Percentiles rank a stretch among this genome's conserved stretches.
Conservation (phyloP, 371 early-diverging fungal species). For the Batrachochytrium dendrobatidis region DNA sequence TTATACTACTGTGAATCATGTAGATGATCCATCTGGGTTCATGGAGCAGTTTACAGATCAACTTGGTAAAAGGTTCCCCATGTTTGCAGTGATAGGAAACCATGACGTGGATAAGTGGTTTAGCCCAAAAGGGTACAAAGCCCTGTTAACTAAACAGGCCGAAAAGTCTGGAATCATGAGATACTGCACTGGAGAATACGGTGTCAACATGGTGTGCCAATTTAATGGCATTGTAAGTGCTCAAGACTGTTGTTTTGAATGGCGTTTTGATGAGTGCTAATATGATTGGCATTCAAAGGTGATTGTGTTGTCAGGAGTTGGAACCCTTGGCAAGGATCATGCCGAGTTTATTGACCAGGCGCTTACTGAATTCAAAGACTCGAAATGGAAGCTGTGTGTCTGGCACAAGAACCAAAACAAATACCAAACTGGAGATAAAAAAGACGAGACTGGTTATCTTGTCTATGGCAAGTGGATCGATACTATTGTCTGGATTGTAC, state of each 20-base stretch:
- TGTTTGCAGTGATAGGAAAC: slow-evolving; percentile 29
- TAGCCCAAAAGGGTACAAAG: slow-evolving; percentile 22
- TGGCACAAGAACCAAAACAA: slow-evolving; percentile 40
- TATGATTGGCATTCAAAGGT: slow-evolving; percentile 5
- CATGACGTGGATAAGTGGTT: slow-evolving; percentile 35
- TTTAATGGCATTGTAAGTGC: slow-evolving; percentile 21
- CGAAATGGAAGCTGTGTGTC: slow-evolving; percentile 31
- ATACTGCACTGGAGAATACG: slow-evolving; percentile 30
- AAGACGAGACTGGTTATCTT: slow-evolving; percentile 35
- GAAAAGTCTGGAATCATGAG: slow-evolving; percentile 8
- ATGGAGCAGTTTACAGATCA: slow-evolving; percentile 10
- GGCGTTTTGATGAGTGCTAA: not conserved
- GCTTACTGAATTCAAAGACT: slow-evolving; percentile 12
- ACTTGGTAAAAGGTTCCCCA: slow-evolving; percentile 20
- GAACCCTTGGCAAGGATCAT: slow-evolving; percentile 29
- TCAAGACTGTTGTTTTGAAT: not conserved
- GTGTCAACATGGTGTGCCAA: slow-evolving; percentile 27
- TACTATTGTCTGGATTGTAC: not conserved
- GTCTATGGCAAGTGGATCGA: slow-evolving; percentile 22
- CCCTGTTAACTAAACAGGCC: slow-evolving; percentile 11
- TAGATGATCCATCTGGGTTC: slow-evolving; percentile 21
- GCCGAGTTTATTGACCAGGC: slow-evolving; percentile 16
- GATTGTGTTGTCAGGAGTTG: slow-evolving; percentile 32
- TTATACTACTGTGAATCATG: slow-evolving; percentile 3
- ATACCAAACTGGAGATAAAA: slow-evolving; percentile 35